Conservation (phyloP, 2,329 filamentous ascomycete species). For the Venturia asperata region DNA sequence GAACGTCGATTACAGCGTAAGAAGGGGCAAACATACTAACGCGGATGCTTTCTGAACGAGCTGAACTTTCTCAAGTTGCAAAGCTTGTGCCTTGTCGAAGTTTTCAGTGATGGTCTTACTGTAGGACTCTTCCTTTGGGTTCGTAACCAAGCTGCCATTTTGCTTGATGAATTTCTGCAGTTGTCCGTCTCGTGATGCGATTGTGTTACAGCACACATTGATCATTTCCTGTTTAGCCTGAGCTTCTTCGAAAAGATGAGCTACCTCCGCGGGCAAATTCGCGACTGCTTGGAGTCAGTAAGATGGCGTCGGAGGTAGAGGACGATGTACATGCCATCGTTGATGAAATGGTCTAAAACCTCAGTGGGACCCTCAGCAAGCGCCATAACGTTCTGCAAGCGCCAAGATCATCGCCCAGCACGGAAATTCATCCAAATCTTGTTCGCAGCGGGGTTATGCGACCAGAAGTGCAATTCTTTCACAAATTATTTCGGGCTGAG, state of each 20-base stretch:
- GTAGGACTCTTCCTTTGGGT: constrained; percentile 67
- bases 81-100: constrained; percentile 59
- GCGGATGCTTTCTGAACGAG: constrained; percentile 58
- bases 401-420: constrained; percentile 1
- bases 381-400: constrained; percentile 32
- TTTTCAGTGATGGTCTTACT: constrained; percentile 60
- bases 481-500: not conserved
- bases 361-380: constrained; percentile 56
- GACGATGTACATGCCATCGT: constrained; percentile 46
- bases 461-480: not conserved
- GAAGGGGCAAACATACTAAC: constrained; percentile 53
- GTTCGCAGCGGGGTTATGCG: not conserved
- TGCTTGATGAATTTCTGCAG: constrained; percentile 76
- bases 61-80: constrained; percentile 68
- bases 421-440: not conserved
- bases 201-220: constrained; percentile 59
- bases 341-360: constrained; percentile 71
- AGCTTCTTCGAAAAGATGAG: constrained; percentile 77
- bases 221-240: constrained; percentile 70
- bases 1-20: constrained; percentile 4
- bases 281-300: constrained; percentile 43
- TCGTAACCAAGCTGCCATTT: constrained; percentile 64
- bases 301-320: constrained; percentile 15
- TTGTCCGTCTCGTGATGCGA: constrained; percentile 64
- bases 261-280: constrained; percentile 75